Conservation (phyloP, 2,329 filamentous ascomycete genomes). For the Aspergillus quadrilineatus region DNA sequence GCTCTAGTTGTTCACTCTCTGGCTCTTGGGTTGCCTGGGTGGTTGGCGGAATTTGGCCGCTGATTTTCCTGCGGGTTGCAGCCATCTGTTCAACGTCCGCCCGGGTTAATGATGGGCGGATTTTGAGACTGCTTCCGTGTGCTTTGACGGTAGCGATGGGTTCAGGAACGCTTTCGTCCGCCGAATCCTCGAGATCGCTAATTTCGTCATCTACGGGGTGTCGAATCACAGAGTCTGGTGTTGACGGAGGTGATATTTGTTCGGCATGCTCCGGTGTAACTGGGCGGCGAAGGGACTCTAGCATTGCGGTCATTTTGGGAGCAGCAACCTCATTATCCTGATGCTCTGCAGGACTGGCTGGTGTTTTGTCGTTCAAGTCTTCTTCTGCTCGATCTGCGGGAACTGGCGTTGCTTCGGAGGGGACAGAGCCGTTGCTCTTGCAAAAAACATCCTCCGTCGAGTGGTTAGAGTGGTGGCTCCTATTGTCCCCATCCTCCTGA, state of each 20-base stretch:
- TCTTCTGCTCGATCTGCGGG: slow-evolving; percentile 29
- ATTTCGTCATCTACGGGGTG: slow-evolving; percentile 60
- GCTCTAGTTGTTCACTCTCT: slow-evolving; percentile 20
- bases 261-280: slow-evolving; percentile 55
- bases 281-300: slow-evolving; percentile 43
- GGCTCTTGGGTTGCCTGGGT: slow-evolving; percentile 21
- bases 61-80: slow-evolving; percentile 79
- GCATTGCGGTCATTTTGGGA: slow-evolving; percentile 37
- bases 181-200: slow-evolving; percentile 32
- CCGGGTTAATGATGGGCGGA: slow-evolving; percentile 81
- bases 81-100: slow-evolving; percentile 83
- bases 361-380: slow-evolving; percentile 37
- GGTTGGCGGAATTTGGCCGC: slow-evolving; percentile 61
- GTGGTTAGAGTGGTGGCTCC: slow-evolving; percentile 55
- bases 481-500: slow-evolving; percentile 52
- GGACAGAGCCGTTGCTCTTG: slow-evolving; percentile 31
- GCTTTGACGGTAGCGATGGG: slow-evolving; percentile 85
- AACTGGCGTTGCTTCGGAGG: slow-evolving; percentile 34
- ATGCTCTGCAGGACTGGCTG: background rate
- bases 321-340: slow-evolving; percentile 51
- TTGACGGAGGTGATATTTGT: slow-evolving; percentile 62
- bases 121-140: slow-evolving; percentile 82
- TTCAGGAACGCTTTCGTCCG: slow-evolving; percentile 69
- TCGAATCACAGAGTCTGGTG: slow-evolving; percentile 87
- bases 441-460: slow-evolving; percentile 30